Conservation (phyloP, 257 asterid genomes). For the Solanum piurae region DNA sequence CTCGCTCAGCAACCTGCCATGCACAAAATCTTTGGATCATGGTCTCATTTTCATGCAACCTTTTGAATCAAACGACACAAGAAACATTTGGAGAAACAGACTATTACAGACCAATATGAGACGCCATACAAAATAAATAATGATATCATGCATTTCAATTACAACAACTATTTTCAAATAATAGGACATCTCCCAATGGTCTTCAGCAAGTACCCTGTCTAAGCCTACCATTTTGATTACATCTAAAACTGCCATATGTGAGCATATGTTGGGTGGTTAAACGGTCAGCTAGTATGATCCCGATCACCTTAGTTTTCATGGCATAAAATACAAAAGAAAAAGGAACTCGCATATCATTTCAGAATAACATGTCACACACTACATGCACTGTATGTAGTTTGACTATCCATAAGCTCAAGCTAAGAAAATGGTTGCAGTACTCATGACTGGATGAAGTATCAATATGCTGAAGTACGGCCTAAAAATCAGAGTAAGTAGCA, state of each 20-base stretch:
- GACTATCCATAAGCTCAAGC: background rate
- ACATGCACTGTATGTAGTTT: background rate
- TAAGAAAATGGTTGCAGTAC: background rate
- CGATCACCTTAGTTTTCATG: background rate
- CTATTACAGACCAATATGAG: background rate
- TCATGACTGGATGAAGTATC: background rate
- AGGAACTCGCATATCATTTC: background rate
- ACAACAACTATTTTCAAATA: background rate
- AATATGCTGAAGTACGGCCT: background rate
- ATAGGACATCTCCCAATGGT: background rate
- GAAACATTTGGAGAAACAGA: background rate
- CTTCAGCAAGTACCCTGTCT: background rate
- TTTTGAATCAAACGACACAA: background rate
- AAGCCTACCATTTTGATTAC: background rate
- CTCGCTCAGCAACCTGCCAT: constrained; percentile 82
- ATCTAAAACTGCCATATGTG: background rate
- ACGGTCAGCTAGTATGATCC: background rate
- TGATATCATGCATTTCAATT: background rate
- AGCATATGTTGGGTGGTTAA: background rate
- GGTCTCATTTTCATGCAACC: background rate
- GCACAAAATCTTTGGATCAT: background rate
- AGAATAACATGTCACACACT: background rate
- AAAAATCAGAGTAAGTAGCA: background rate
- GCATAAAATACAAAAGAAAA: background rate
- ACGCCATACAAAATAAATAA: background rate